A percentile compares a stretch with the other conserved stretches of the same genome.
Conservation (phyloP, 2,329 filamentous ascomycete species). For the Ophioceras dolichostomum region DNA sequence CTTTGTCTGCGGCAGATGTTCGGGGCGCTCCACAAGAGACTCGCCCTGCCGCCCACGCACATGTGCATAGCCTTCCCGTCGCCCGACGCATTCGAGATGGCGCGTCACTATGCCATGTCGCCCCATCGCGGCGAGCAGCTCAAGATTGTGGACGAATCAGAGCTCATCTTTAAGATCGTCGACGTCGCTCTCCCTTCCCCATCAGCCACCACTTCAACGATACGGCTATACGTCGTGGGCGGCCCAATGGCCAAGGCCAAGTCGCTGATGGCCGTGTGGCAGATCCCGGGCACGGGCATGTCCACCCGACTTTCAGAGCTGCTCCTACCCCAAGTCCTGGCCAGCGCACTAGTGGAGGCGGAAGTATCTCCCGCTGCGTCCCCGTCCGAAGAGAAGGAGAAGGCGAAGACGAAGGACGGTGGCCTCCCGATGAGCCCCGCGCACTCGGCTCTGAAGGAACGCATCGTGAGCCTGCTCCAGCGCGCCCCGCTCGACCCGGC, state of each 20-base stretch:
- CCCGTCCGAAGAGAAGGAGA: conserved; percentile 13
- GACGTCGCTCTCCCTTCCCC: conserved; percentile 19
- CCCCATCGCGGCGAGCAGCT: conserved; percentile 19
- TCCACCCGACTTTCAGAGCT: conserved; percentile 30
- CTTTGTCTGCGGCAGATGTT: too few relatives aligned
- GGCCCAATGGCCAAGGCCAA: conserved; percentile 22
- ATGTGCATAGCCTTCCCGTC: conserved; percentile 16
- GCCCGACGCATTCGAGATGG: conserved; percentile 13
- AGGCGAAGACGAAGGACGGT: background rate
- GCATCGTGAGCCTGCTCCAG: conserved; percentile 27
- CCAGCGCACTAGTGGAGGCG: conserved; percentile 9
- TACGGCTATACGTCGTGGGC: conserved; percentile 30
- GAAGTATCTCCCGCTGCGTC: too few relatives aligned
- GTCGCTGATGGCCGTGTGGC: conserved; percentile 30
- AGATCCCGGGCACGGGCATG: conserved; percentile 31
- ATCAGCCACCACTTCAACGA: background rate
- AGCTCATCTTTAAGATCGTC: conserved; percentile 25
- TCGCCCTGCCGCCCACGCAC: conserved; percentile 14
- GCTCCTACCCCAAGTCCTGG: conserved; percentile 23
- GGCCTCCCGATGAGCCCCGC: conserved; percentile 20
- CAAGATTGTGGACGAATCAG: conserved; percentile 15
- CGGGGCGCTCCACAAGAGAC: conserved; percentile 19
- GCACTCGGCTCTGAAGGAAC: conserved; percentile 24
- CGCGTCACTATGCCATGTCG: conserved; percentile 18
- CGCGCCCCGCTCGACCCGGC: conserved; percentile 22